Evolutionary conservation across 164 flowering plant genomes (phyloP).

Genomic region (Dillenia suffruticosa): DNA sequence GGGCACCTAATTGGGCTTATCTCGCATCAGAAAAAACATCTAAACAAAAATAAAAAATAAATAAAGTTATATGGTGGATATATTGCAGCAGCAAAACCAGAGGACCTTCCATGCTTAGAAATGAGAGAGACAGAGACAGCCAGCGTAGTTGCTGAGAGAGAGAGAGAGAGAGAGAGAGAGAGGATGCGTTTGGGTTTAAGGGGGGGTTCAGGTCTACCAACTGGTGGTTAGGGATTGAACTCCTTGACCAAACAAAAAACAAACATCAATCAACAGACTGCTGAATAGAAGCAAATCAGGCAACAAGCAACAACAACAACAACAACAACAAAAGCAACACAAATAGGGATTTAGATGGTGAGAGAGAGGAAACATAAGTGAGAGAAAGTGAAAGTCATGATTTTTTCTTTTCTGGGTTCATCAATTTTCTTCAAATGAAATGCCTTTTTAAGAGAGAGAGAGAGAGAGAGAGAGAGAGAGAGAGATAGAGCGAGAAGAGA

Average conservation of each 20-base stretch:
- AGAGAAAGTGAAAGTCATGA: slow-evolving; percentile 13
- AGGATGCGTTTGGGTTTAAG: slow-evolving; percentile 39
- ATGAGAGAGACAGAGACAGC: slow-evolving; percentile 20
- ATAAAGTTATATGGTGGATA: slow-evolving; percentile 26
- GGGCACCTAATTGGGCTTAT: too few relatives aligned
- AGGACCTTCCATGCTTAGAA: slow-evolving; percentile 22
- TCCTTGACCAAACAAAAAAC: slow-evolving; percentile 51
- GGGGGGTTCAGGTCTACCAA: slow-evolving; percentile 83
- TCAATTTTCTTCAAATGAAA: not conserved
- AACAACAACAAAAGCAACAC: slow-evolving; percentile 12
- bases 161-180: slow-evolving; percentile 14
- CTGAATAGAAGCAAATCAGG: slow-evolving; percentile 12
- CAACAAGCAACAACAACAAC: slow-evolving; percentile 18
- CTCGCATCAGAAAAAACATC: too few relatives aligned
- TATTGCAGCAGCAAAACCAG: slow-evolving; percentile 28
- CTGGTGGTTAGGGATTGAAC: slow-evolving; percentile 80
- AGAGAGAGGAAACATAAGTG: slow-evolving; percentile 3
- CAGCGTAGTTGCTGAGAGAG: slow-evolving; percentile 8
- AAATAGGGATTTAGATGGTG: slow-evolving; percentile 1
- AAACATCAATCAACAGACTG: slow-evolving; percentile 4
- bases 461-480: not conserved
- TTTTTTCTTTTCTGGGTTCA: slow-evolving; percentile 15
- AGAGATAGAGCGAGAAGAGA: slow-evolving; percentile 7
- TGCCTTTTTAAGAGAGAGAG: too few relatives aligned
- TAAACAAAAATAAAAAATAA: not conserved